These are phyloP conservation scores for Phytophthora podocarpi DNA, from an alignment of 352 stramenopile genomes.

Conservation along the genomic window DNA sequence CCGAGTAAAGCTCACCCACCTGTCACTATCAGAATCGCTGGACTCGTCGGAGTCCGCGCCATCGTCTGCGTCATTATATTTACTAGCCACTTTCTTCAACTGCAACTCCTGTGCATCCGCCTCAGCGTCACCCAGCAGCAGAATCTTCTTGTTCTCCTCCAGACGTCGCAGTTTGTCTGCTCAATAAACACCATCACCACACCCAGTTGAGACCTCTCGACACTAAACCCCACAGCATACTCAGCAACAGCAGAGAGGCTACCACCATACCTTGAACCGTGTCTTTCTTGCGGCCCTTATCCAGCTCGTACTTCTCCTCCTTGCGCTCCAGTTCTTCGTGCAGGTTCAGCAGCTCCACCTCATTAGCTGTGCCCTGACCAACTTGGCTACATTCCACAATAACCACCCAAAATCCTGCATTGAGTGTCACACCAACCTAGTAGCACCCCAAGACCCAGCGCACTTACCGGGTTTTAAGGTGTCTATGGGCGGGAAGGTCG, in stretches of 20 bases:
- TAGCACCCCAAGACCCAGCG: neutral
- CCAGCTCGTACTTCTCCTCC: conserved; percentile 72
- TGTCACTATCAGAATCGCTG: conserved; percentile 81
- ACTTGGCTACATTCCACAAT: conserved; percentile 55
- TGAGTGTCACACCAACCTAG: neutral
- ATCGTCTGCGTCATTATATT: conserved; percentile 92
- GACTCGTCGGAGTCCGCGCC: conserved; percentile 65
- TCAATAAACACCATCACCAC: conserved; percentile 4
- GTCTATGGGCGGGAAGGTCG: conserved; percentile 81
- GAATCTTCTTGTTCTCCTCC: conserved; percentile 84
- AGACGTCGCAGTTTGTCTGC: conserved; percentile 70
- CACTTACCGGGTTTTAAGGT: conserved; percentile 83
- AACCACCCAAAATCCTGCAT: neutral
- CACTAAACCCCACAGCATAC: too few species aligned
- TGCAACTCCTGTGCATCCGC: conserved; percentile 78
- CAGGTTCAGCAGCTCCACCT: conserved; percentile 78
- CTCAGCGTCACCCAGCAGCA: conserved; percentile 77
- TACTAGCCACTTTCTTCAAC: conserved; percentile 88
- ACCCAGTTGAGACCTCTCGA: neutral
- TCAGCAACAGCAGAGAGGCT: too few species aligned
- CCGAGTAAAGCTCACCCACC: conserved; percentile 26
- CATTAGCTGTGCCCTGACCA: conserved; percentile 79
- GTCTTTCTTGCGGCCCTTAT: conserved; percentile 79
- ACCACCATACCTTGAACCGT: conserved; percentile 73
- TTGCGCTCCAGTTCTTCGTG: conserved; percentile 77